A percentile compares a stretch with the other conserved stretches of the same genome.
These are phyloP conservation scores for Alternaria brassicicola DNA, from an alignment of 2,329 filamentous ascomycete genomes.

Conservation along the genomic window DNA sequence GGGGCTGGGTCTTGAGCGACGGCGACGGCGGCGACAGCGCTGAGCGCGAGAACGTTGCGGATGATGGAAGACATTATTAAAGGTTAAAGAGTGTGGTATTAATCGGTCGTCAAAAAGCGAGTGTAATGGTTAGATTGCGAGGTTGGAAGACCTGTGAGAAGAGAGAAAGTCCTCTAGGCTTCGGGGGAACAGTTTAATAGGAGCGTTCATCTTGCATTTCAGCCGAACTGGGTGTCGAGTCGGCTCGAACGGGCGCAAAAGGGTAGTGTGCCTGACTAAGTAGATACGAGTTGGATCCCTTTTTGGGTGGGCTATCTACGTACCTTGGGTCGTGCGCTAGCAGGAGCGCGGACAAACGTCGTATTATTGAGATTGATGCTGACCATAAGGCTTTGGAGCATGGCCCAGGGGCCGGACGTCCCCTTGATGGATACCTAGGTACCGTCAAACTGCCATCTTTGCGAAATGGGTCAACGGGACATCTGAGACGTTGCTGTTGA, in stretches of 20 bases:
- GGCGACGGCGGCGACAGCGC: slow-evolving; percentile 32
- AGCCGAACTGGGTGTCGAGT: slow-evolving; percentile 19
- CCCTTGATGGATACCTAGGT: slow-evolving; percentile 17
- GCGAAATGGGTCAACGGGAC: slow-evolving; percentile 21
- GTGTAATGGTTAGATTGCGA: slow-evolving; percentile 30
- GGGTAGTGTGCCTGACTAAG: slow-evolving; percentile 28
- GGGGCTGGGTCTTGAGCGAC: slow-evolving; percentile 40
- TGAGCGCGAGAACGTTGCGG: slow-evolving; percentile 29
- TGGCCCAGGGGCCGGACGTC: slow-evolving; percentile 20
- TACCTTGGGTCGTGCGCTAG: slow-evolving; percentile 26
- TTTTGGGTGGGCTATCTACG: slow-evolving; percentile 29
- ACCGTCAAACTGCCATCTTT: slow-evolving; percentile 26
- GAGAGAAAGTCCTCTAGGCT: slow-evolving; percentile 26
- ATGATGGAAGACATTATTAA: slow-evolving; percentile 38
- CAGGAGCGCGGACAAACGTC: slow-evolving; percentile 24
- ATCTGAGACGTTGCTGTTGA: slow-evolving; percentile 22
- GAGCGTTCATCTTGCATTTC: slow-evolving; percentile 22
- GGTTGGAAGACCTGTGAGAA: slow-evolving; percentile 28
- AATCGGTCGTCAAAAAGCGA: slow-evolving; percentile 26
- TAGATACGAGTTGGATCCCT: slow-evolving; percentile 24
- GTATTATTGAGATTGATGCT: slow-evolving; percentile 22
- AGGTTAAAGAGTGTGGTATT: slow-evolving; percentile 30
- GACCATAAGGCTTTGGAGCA: slow-evolving; percentile 21
- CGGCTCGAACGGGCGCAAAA: slow-evolving; percentile 23
- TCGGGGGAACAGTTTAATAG: slow-evolving; percentile 26